Percentiles rank a stretch among this genome's conserved stretches.
phyloP scores from a whole-genome alignment of 176 grass and related monocot genomes.

The Oryza nivara region DNA sequence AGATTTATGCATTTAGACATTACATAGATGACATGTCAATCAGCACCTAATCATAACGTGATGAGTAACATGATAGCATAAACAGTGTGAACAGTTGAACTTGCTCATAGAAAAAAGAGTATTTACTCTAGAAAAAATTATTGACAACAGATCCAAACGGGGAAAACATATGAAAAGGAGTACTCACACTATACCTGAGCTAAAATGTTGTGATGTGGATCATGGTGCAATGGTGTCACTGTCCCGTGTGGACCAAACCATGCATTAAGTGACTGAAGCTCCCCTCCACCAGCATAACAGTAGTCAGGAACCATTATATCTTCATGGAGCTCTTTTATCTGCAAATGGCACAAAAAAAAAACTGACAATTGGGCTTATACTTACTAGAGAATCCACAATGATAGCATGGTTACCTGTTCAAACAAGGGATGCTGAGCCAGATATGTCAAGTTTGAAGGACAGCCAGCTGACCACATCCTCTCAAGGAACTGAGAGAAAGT shows the following conservation, averaged over 20 bases:
- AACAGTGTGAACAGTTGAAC: constrained; percentile 4
- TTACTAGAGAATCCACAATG: constrained; percentile 36
- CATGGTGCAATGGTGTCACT: constrained; percentile 90
- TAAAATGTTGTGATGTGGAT: constrained; percentile 91
- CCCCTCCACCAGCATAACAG: constrained; percentile 89
- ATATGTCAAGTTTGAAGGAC: constrained; percentile 71
- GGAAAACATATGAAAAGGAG: background rate
- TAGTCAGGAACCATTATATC: constrained; percentile 93
- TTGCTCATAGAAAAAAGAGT: background rate
- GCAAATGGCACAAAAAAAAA: constrained; percentile 39
- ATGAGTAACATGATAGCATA: constrained; percentile 11
- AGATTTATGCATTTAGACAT: background rate
- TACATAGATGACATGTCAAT: background rate
- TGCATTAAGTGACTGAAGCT: constrained; percentile 87
- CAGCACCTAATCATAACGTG: constrained; percentile 14
- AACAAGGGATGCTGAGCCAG: constrained; percentile 96
- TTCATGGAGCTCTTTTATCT: constrained; percentile 86
- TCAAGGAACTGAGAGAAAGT: constrained; percentile 93
- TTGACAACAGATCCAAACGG: background rate
- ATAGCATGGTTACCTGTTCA: constrained; percentile 64
- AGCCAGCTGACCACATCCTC: constrained; percentile 58
- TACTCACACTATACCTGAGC: constrained; percentile 67
- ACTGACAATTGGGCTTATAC: constrained; percentile 27
- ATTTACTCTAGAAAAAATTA: background rate
- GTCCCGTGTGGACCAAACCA: constrained; percentile 92